phyloP scores from a whole-genome alignment of 2,329 filamentous ascomycete genomes.

The Aspergillus hortae region DNA sequence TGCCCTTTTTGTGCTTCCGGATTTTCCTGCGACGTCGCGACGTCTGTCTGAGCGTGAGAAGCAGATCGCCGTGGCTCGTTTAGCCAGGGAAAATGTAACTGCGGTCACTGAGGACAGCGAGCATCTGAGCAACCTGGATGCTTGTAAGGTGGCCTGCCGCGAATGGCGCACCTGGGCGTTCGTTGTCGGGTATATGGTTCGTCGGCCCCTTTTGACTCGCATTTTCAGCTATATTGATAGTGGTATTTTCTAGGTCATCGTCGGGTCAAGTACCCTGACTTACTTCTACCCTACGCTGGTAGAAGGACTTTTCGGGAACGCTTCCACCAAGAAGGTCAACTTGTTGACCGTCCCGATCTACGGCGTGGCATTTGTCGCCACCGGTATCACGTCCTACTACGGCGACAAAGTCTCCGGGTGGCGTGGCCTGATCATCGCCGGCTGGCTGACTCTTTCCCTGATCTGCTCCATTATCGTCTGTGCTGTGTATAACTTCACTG shows the following conservation, averaged over 20 bases:
- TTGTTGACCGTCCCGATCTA: constrained; percentile 49
- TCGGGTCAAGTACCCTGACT: constrained; percentile 32
- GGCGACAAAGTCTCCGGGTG: constrained; percentile 45
- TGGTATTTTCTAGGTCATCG: constrained; percentile 18
- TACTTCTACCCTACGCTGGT: constrained; percentile 32
- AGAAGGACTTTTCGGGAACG: constrained; percentile 20
- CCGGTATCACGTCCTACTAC: constrained; percentile 36
- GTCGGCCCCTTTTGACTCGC: neutral
- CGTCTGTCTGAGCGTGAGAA: neutral
- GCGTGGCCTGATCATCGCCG: constrained; percentile 48
- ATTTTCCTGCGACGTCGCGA: neutral
- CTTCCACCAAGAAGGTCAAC: constrained; percentile 20
- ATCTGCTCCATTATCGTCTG: constrained; percentile 39
- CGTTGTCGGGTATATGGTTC: constrained; percentile 39
- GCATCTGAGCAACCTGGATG: constrained; percentile 11
- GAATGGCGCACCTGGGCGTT: constrained; percentile 18
- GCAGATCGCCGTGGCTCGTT: neutral
- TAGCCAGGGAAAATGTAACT: constrained; percentile 5
- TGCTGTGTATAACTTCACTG: constrained; percentile 49
- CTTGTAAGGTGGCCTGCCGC: neutral
- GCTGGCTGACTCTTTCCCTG: constrained; percentile 45
- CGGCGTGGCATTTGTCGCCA: constrained; percentile 47
- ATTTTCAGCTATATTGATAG: neutral
- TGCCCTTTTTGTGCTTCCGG: neutral
- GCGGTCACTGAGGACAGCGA: constrained; percentile 12